A percentile compares a stretch with the other conserved stretches of the same genome.
Conservation (phyloP, 768 basidiomycete species). For the Podaxis rugospora region DNA sequence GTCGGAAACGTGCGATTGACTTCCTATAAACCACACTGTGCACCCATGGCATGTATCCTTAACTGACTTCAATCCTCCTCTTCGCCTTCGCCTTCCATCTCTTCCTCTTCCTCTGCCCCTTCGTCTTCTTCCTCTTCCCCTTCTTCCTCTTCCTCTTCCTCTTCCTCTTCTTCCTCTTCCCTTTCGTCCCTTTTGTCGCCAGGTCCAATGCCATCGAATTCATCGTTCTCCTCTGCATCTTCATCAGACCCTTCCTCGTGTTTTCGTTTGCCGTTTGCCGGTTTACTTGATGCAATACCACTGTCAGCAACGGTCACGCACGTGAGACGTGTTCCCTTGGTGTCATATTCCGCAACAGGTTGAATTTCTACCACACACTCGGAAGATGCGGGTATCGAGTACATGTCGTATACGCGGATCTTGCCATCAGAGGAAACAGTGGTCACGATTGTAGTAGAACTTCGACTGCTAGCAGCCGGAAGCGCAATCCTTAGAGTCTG, state of each 20-base stretch:
- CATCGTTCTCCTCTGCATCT: slow-evolving; percentile 19
- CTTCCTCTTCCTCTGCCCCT: slow-evolving; percentile 24
- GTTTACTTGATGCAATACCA: slow-evolving; percentile 13
- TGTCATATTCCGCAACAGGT: slow-evolving; percentile 70
- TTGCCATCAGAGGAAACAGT: slow-evolving; percentile 91
- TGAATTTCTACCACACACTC: slow-evolving; percentile 32
- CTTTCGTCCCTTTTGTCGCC: slow-evolving; percentile 10
- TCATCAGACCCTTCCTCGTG: slow-evolving; percentile 17
- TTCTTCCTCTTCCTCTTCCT: slow-evolving; percentile 24
- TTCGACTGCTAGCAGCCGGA: slow-evolving; percentile 30
- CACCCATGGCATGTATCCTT: slow-evolving; percentile 2
- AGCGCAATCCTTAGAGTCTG: slow-evolving; percentile 61
- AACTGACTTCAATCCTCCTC: slow-evolving; percentile 23
- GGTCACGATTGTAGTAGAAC: slow-evolving; percentile 58
- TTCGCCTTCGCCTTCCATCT: slow-evolving; percentile 25
- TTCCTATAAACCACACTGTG: slow-evolving; percentile 47
- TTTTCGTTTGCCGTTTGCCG: slow-evolving; percentile 22
- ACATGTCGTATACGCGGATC: slow-evolving; percentile 72
- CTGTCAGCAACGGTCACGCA: slow-evolving; percentile 44
- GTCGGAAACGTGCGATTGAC: slow-evolving; percentile 70
- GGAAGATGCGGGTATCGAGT: slow-evolving; percentile 32
- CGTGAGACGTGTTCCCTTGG: slow-evolving; percentile 82
- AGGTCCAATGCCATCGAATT: slow-evolving; percentile 18
- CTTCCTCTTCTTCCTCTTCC: slow-evolving; percentile 23
- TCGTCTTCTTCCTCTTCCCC: slow-evolving; percentile 22